Evolutionary conservation across 495 filamentous ascomycete genomes (phyloP), one percentile per base, ranked within the genome.

Genomic region (Aspergillus asperescens): DNA sequence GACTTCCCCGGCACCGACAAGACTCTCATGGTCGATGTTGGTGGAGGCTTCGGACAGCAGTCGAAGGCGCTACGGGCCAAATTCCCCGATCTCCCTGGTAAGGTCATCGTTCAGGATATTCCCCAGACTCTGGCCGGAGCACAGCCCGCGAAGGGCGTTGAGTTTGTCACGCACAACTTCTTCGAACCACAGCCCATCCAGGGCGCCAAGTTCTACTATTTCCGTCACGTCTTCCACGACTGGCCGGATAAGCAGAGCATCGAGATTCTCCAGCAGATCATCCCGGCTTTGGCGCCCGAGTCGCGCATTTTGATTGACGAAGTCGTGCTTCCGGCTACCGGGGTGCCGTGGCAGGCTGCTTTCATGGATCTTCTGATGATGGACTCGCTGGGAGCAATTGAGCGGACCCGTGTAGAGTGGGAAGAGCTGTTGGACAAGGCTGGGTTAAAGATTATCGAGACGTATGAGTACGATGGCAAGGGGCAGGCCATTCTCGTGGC

Each of bases 71-170:
- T 80, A 39, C 54, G 49, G 10, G 13, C 31, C 4, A 62, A 62
- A 22, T 42, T 61, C 31, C 69, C 72, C 1, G 23, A 57, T 9
- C 29, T 70, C 0, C 60, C 59, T 0, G 77, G 76, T 6, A 52
- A 60, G 10, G 56, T 79, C 10, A 62, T 80, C n/a, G 52, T 79
- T 5, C 72, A 79, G 54, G 77, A 78, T 37, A 61, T 79, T 6
- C 65, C 66, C 8, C 54, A 74, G 60, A 77, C 76, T 59, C 65
- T 59, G 4, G 66, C 71, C 53, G 75, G 77, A 46, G 66, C 75
- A 23, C 64, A 52, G 39, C 48, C 42, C 44, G 10, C 55, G 3
- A 58, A 57, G 0, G 40, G 40, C 22, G 57, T 76, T 35, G 64
- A 70, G 39, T 28, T 57, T 5, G 60, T 70, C 58, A 48, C 46